Evolutionary conservation across 345 rosid genomes (phyloP).

Genomic region (Eucalyptus erythrocorys): DNA sequence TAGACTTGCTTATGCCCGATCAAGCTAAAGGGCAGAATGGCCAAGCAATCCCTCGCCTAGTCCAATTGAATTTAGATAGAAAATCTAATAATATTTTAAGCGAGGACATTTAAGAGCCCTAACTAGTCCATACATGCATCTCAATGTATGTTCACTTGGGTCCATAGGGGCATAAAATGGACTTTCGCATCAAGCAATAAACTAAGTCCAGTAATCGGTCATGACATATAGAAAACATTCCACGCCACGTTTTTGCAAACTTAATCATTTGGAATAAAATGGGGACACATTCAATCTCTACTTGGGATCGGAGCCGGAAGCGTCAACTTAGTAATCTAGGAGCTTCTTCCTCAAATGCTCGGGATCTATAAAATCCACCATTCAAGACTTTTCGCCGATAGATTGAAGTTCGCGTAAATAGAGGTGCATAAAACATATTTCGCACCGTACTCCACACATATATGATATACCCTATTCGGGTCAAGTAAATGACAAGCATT

Average conservation of each 20-base stretch:
- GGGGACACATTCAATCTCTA: neutral
- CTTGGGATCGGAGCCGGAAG: neutral
- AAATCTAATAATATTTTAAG: neutral
- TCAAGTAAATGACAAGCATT: neutral
- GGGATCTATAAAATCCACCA: neutral
- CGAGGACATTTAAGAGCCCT: neutral
- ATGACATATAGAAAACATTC: neutral
- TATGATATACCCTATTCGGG: neutral
- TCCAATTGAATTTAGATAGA: too few relatives aligned
- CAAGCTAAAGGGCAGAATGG: neutral
- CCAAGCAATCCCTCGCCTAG: neutral
- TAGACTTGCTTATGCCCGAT: accelerated
- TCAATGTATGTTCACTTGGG: neutral
- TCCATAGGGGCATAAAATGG: neutral
- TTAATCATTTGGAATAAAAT: neutral
- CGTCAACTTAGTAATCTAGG: neutral
- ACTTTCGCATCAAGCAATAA: neutral
- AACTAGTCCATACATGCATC: accelerated
- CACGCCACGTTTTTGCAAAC: accelerated
- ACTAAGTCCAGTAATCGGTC: neutral
- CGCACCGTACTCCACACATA: neutral
- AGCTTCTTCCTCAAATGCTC: neutral
- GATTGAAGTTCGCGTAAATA: neutral
- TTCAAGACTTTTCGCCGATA: too few relatives aligned
- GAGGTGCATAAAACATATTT: neutral